Base-by-base conservation (phyloP, 257 asterid species). In the Solanum neorickii region DNA sequence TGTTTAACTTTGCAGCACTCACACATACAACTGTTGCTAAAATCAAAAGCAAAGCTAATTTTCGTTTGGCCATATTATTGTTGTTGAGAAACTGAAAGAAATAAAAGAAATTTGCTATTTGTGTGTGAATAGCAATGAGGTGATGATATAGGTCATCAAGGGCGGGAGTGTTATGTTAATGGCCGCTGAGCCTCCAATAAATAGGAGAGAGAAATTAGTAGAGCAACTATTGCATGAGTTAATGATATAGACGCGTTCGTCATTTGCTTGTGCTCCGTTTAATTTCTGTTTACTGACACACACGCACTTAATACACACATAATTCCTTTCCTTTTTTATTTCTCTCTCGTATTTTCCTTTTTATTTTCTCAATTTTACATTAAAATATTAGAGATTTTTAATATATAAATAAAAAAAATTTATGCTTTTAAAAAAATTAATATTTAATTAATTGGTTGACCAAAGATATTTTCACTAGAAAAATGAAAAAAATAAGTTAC, bases 151-250 rank as follows among this genome's bases (percentile, higher is more conserved):
- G 69, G 59, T 41, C 83, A 41, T 76, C 59, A 76, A 76, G 33
- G 83, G 60, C 62, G n/a, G 83, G 62, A 27, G 44, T 33, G 25
- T 31, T 60, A 35, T 75, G 73, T 68, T 84, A 35, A 76, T 72
- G 75, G 76, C 41, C 12, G 77, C 7, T 23, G 56, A 21, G 44
- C 31, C 9, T 5, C 66, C 83, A 83, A 82, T 88, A 88, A 86
- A 88, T 86, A 78, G 66, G 89, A 83, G 90, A 88, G 88, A 80
- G 27, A 9, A 39, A 2, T 18, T 25, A 59, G 35, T 44, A n/a
- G 68, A 60, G 82, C 75, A 47, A 33, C 66, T 49, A 52, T 68
- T 82, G 85, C 87, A 84, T 89, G 89, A 86, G 39, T 78, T 37
- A 46, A 60, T 56, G 62, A 29, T 62, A 25, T 41, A 31, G 35